These are phyloP conservation scores for Colletotrichum cuscutae DNA, from an alignment of 2,329 filamentous ascomycete species.

Conservation along the genomic window DNA sequence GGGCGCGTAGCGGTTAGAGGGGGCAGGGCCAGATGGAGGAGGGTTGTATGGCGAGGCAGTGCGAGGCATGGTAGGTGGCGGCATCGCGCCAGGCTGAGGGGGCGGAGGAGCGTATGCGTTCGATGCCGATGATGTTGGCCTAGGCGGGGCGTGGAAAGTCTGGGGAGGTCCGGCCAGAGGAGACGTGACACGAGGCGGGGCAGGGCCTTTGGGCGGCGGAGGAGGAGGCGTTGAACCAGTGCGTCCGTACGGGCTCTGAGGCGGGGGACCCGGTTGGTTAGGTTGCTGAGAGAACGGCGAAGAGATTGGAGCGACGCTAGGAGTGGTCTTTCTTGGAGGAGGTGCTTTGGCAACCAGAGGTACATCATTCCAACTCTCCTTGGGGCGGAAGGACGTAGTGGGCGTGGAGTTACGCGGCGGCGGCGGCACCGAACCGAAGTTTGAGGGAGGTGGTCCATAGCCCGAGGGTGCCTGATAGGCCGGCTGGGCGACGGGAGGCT, in stretches of 20 bases:
- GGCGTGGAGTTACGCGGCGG: constrained; percentile 65
- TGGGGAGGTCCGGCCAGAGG: constrained; percentile 70
- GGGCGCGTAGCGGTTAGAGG: constrained; percentile 80
- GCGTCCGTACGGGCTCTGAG: constrained; percentile 68
- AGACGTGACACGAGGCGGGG: constrained; percentile 77
- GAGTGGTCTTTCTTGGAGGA: constrained; percentile 79
- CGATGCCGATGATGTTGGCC: constrained; percentile 67
- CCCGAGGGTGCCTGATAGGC: constrained; percentile 49
- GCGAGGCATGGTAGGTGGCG: constrained; percentile 69
- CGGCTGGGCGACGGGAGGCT: constrained; percentile 54
- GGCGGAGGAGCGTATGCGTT: constrained; percentile 74
- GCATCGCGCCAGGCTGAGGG: constrained; percentile 44
- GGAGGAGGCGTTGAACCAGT: constrained; percentile 78
- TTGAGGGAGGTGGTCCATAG: constrained; percentile 46
- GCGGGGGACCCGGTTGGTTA: constrained; percentile 63
- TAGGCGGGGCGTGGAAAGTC: constrained; percentile 53
- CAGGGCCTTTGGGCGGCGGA: constrained; percentile 84
- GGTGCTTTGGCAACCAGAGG: constrained; percentile 83
- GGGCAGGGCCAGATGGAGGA: constrained; percentile 76
- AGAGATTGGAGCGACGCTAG: constrained; percentile 74
- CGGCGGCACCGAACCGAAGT: constrained; percentile 49
- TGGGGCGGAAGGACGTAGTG: constrained; percentile 76
- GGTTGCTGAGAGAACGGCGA: constrained; percentile 80
- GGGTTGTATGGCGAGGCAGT: constrained; percentile 89
- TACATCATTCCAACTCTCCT: constrained; percentile 93